phyloP scores from a whole-genome alignment of 257 asterid species.

The Solanum acaule region DNA sequence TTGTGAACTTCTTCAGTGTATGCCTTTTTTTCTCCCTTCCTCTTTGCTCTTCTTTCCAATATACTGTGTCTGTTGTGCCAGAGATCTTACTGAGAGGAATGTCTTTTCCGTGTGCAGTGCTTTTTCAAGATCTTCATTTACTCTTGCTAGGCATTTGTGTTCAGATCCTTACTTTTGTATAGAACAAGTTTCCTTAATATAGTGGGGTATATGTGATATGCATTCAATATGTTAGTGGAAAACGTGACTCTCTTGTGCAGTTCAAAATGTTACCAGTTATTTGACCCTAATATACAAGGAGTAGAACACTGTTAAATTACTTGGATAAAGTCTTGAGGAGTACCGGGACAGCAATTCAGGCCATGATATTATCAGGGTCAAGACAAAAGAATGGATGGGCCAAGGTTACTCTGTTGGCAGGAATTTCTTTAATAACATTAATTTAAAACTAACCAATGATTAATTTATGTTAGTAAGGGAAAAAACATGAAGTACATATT shows the following conservation, averaged over 20 bases:
- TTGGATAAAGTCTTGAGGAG: not conserved
- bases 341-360: not conserved
- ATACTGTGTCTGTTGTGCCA: not conserved
- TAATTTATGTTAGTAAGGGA: not conserved
- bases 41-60: not conserved
- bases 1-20: conserved; percentile 87
- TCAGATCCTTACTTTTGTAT: not conserved
- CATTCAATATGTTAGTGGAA: not conserved
- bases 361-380: not conserved
- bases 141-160: not conserved
- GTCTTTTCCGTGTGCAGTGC: not conserved
- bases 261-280: not conserved
- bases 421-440: not conserved
- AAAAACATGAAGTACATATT: not conserved
- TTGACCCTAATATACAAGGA: not conserved
- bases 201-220: not conserved
- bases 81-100: not conserved
- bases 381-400: not conserved
- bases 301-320: not conserved
- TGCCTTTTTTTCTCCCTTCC: conserved; percentile 2
- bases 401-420: not conserved
- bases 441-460: not conserved
- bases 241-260: not conserved
- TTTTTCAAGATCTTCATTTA: not conserved
- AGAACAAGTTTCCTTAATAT: not conserved